A percentile compares a stretch with the other conserved stretches of the same genome.
phyloP scores from a whole-genome alignment of 169 alveolate genomes.

The Theileria luwenshuni region DNA sequence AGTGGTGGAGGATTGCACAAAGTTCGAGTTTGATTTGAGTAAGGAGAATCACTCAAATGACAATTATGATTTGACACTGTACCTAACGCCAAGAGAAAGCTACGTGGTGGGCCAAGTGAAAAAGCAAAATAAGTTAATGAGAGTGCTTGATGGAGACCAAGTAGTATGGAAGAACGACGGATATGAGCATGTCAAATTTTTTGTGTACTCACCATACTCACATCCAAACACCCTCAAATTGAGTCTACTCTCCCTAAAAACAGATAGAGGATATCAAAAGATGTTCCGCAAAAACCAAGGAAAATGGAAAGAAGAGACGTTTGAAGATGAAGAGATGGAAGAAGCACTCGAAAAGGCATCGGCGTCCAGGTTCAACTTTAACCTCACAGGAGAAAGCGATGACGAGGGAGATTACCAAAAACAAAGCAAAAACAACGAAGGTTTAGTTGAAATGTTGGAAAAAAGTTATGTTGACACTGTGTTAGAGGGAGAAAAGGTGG shows the following conservation, averaged over 20 bases:
- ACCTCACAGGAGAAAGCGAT: neutral
- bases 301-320: neutral
- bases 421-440: neutral
- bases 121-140: neutral
- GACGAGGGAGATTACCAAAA: too few relatives aligned
- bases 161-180: neutral
- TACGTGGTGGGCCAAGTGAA: too few relatives aligned
- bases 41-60: neutral
- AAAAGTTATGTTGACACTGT: neutral
- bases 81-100: too few relatives aligned
- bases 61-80: neutral
- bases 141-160: neutral
- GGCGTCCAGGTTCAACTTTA: neutral
- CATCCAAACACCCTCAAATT: neutral
- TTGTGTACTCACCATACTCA: neutral
- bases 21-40: slow-evolving; percentile 2
- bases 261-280: neutral
- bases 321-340: neutral
- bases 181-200: neutral
- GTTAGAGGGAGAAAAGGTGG: neutral
- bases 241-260: neutral
- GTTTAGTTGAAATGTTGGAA: neutral
- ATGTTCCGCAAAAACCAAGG: neutral
- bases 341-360: neutral
- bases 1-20: slow-evolving; percentile 4